Evolutionary conservation across 2,329 filamentous ascomycete species (phyloP).

Genomic region (Fusarium domesticum): DNA sequence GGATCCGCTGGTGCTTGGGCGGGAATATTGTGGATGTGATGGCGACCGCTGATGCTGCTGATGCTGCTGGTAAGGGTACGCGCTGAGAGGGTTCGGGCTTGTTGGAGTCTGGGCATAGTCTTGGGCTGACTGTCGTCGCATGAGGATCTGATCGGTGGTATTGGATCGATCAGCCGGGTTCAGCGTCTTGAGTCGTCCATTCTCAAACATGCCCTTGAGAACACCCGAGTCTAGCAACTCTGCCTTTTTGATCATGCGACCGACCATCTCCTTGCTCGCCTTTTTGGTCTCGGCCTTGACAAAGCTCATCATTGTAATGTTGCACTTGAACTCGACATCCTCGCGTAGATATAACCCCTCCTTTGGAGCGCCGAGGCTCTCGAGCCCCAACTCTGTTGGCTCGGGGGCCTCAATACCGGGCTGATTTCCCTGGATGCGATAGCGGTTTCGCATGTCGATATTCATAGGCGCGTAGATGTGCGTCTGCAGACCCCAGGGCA

Average conservation of each 20-base stretch:
- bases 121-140: constrained; percentile 34
- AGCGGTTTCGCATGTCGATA: constrained; percentile 66
- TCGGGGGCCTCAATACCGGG: constrained; percentile 62
- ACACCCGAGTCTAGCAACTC: constrained; percentile 65
- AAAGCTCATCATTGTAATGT: constrained; percentile 61
- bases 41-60: constrained; percentile 27
- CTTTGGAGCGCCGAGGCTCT: constrained; percentile 55
- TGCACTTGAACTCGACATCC: constrained; percentile 69
- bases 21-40: constrained; percentile 13
- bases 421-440: constrained; percentile 66
- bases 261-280: constrained; percentile 65
- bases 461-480: constrained; percentile 68
- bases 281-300: constrained; percentile 66
- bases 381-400: constrained; percentile 57
- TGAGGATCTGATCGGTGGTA: constrained; percentile 31
- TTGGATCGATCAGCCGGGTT: constrained; percentile 51
- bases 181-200: constrained; percentile 60
- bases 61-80: constrained; percentile 22
- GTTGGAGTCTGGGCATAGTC: constrained; percentile 4
- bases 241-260: constrained; percentile 68
- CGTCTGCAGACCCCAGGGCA: constrained; percentile 69
- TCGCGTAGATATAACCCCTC: constrained; percentile 67
- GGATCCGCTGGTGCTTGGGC: constrained; percentile 11
- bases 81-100: constrained; percentile 21
- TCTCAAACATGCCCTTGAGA: constrained; percentile 64